Percentiles rank a stretch among this genome's conserved stretches.
phyloP scores from a whole-genome alignment of 257 asterid species.

The Lantana camara region DNA sequence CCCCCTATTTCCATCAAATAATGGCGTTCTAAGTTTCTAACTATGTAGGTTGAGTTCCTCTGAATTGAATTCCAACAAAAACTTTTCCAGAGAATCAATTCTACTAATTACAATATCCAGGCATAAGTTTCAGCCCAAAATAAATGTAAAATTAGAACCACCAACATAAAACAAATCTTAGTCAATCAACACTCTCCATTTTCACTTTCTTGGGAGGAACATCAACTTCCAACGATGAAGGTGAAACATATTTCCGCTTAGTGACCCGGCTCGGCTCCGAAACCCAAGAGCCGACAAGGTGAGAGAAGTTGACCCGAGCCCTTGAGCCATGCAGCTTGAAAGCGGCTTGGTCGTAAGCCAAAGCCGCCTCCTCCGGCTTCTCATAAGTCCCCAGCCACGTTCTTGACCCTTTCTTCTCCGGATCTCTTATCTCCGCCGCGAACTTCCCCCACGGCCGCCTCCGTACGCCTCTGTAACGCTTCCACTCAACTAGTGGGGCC shows the following conservation, averaged over 20 bases:
- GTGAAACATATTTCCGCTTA: background rate
- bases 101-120: no score
- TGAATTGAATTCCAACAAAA: no score
- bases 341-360: slow-evolving; percentile 52
- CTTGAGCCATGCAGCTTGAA: slow-evolving; percentile 41
- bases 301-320: slow-evolving; percentile 48
- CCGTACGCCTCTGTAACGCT: slow-evolving; percentile 46
- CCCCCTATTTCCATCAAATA: no score
- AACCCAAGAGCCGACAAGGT: slow-evolving; percentile 37
- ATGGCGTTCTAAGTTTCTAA: no score
- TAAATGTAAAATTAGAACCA: no score
- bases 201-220: slow-evolving; percentile 19
- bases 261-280: slow-evolving; percentile 38
- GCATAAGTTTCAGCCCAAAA: no score
- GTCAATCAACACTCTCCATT: background rate
- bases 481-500: slow-evolving; percentile 31
- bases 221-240: background rate
- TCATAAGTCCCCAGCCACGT: slow-evolving; percentile 54
- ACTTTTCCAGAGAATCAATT: no score
- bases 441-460: slow-evolving; percentile 58
- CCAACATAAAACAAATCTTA: no score
- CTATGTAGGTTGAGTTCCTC: no score
- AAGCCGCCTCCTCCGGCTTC: slow-evolving; percentile 57
- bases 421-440: slow-evolving; percentile 54
- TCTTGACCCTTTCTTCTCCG: slow-evolving; percentile 37